These are phyloP conservation scores for Aspergillus sp. DNA, from an alignment of 2,329 filamentous ascomycete genomes.

Conservation along the genomic window DNA sequence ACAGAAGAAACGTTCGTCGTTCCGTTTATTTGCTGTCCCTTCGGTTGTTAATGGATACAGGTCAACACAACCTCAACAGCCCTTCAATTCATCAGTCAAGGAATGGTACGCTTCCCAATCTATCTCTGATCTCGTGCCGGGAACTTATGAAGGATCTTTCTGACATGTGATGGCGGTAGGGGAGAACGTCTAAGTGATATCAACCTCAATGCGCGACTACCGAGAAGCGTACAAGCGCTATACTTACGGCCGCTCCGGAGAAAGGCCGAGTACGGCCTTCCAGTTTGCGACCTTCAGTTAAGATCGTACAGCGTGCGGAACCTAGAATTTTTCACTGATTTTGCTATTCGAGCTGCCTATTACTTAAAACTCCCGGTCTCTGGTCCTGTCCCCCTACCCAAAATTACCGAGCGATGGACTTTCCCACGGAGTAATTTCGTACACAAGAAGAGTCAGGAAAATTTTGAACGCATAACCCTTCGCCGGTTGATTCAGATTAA, in stretches of 20 bases:
- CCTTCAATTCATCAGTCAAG: not conserved
- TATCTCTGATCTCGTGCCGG: not conserved
- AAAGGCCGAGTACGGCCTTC: slow-evolving; percentile 71
- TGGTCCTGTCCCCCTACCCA: slow-evolving; percentile 82
- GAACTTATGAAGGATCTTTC: not conserved
- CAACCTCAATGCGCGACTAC: slow-evolving; percentile 56
- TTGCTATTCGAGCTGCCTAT: slow-evolving; percentile 90
- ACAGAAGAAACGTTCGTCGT: not conserved
- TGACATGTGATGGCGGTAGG: slow-evolving; percentile 26
- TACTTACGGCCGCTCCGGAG: slow-evolving; percentile 83
- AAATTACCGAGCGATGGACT: slow-evolving; percentile 90
- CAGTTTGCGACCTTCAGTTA: slow-evolving; percentile 86
- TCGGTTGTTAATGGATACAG: not conserved
- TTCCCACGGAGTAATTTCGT: slow-evolving; percentile 87
- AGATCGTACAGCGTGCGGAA: slow-evolving; percentile 89
- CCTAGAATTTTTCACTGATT: slow-evolving; percentile 92
- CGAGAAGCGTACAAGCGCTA: slow-evolving; percentile 78
- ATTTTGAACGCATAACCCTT: slow-evolving; percentile 89
- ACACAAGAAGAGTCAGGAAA: slow-evolving; percentile 96
- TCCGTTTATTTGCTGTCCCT: not conserved
- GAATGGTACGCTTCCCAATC: slow-evolving; percentile 2
- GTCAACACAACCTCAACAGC: not conserved
- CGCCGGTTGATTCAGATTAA: slow-evolving; percentile 87
- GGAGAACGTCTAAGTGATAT: slow-evolving; percentile 36
- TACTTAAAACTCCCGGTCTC: slow-evolving; percentile 84